phyloP scores from a whole-genome alignment of 495 filamentous ascomycete species.

The Lasiosphaeriaceae sp. region DNA sequence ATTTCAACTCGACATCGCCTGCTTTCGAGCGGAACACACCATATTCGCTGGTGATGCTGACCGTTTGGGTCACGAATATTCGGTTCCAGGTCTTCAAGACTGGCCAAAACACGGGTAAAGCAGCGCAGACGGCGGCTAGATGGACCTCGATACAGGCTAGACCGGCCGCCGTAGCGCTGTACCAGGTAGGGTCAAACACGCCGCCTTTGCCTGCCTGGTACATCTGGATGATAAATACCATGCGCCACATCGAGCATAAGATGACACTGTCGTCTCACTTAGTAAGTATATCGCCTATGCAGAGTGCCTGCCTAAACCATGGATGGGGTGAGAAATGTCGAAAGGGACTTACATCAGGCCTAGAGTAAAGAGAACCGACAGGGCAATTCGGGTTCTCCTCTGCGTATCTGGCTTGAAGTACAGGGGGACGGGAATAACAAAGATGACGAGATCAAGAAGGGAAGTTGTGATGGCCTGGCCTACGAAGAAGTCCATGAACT shows the following conservation, averaged over 20 bases:
- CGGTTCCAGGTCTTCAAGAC: constrained; percentile 15
- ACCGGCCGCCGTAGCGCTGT: constrained; percentile 21
- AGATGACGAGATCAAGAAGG: constrained; percentile 23
- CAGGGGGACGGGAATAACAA: constrained; percentile 22
- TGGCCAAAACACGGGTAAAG: constrained; percentile 31
- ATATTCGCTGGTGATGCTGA: constrained; percentile 23
- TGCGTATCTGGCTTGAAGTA: constrained; percentile 17
- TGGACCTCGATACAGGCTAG: constrained; percentile 26
- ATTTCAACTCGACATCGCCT: background rate
- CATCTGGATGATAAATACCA: constrained; percentile 4
- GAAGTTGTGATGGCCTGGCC: constrained; percentile 23
- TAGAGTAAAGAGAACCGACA: background rate
- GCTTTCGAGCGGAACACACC: background rate
- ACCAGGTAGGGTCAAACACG: constrained; percentile 27
- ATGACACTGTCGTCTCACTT: background rate
- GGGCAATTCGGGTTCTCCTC: constrained; percentile 1
- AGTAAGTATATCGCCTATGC: no score
- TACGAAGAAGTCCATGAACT: constrained; percentile 16
- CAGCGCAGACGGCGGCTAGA: constrained; percentile 26
- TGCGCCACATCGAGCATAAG: background rate
- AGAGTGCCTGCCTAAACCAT: no score
- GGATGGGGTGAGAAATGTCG: background rate
- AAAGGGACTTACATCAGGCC: background rate
- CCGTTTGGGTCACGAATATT: constrained; percentile 30
- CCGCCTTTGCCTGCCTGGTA: constrained; percentile 19